These are phyloP conservation scores for Nothophytophthora sp. DNA, from an alignment of 352 stramenopile species.

Conservation along the genomic window DNA sequence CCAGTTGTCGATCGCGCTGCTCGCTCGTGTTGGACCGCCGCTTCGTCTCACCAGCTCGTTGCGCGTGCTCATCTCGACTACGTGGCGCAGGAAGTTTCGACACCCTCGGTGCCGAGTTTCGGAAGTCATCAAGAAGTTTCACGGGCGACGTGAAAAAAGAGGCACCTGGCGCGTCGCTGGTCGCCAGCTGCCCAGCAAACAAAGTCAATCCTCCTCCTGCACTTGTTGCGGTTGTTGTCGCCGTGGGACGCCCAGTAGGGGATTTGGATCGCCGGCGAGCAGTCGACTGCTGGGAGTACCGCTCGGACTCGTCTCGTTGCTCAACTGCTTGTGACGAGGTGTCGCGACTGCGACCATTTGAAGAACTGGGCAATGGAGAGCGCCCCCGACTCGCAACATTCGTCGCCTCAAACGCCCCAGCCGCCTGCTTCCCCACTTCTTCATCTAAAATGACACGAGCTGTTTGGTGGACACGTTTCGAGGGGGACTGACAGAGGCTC, in stretches of 20 bases:
- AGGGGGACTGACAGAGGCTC: conserved; percentile 59
- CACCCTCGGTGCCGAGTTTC: conserved; percentile 8
- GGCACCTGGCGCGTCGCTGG: conserved; percentile 17
- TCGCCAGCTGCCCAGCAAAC: too few species aligned
- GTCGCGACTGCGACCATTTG: conserved; percentile 9
- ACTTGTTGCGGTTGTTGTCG: conserved; percentile 8
- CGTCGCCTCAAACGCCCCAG: neutral
- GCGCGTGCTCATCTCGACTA: conserved; percentile 40
- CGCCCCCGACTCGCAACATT: conserved; percentile 6
- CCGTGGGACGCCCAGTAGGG: conserved; percentile 28
- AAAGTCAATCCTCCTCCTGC: too few species aligned
- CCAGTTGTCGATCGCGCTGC: conserved; percentile 45
- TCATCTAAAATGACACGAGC: conserved; percentile 70
- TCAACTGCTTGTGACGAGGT: conserved; percentile 10
- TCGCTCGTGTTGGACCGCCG: conserved; percentile 38
- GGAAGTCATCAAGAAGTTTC: conserved; percentile 23
- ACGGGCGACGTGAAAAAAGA: conserved; percentile 41
- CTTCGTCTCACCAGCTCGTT: conserved; percentile 27
- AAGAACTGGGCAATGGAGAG: conserved; percentile 2
- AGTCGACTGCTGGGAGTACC: conserved; percentile 26
- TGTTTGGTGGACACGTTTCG: conserved; percentile 60
- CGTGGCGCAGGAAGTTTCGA: conserved; percentile 43
- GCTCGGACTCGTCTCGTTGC: conserved; percentile 7
- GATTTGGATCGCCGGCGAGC: conserved; percentile 28
- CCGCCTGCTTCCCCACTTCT: conserved; percentile 18